Percentiles rank a stretch among this genome's conserved stretches.
Conservation (phyloP, 495 filamentous ascomycete species). For the Penicillium pancosmium region DNA sequence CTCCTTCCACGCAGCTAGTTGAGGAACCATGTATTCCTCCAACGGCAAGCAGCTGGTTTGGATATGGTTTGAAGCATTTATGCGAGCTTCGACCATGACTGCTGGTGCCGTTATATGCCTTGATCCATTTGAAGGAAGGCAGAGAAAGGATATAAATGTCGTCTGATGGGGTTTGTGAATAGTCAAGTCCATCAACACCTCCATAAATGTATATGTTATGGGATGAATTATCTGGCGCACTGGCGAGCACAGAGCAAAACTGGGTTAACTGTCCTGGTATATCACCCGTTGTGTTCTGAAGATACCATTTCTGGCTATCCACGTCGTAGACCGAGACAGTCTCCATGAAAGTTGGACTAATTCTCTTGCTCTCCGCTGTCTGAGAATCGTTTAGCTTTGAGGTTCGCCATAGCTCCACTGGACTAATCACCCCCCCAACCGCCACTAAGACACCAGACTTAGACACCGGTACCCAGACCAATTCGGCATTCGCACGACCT, state of each 20-base stretch:
- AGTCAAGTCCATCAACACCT: slow-evolving; percentile 58
- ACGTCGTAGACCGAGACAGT: slow-evolving; percentile 73
- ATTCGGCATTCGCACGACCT: slow-evolving; percentile 62
- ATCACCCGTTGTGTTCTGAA: slow-evolving; percentile 60
- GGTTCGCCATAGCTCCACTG: slow-evolving; percentile 34
- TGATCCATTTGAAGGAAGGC: slow-evolving; percentile 77
- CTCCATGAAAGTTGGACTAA: slow-evolving; percentile 63
- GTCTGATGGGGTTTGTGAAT: slow-evolving; percentile 47
- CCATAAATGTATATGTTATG: slow-evolving; percentile 80
- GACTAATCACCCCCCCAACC: slow-evolving; percentile 66
- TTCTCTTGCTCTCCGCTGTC: slow-evolving; percentile 45
- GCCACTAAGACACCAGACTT: slow-evolving; percentile 63
- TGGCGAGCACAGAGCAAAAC: slow-evolving; percentile 68
- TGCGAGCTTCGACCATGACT: slow-evolving; percentile 61
- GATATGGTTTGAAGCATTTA: slow-evolving; percentile 67
- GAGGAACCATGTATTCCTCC: slow-evolving; percentile 50
- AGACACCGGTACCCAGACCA: slow-evolving; percentile 72
- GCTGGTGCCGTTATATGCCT: slow-evolving; percentile 50
- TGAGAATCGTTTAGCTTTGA: slow-evolving; percentile 34
- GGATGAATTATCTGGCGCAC: slow-evolving; percentile 61
- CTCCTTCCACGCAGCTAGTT: slow-evolving; percentile 51
- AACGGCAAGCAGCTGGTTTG: slow-evolving; percentile 74
- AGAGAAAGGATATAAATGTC: slow-evolving; percentile 76
- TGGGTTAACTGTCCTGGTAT: slow-evolving; percentile 55
- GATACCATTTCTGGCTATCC: slow-evolving; percentile 51